Conservation (phyloP, 148 eudicot genomes). For the Camellia lanceoleosa region DNA sequence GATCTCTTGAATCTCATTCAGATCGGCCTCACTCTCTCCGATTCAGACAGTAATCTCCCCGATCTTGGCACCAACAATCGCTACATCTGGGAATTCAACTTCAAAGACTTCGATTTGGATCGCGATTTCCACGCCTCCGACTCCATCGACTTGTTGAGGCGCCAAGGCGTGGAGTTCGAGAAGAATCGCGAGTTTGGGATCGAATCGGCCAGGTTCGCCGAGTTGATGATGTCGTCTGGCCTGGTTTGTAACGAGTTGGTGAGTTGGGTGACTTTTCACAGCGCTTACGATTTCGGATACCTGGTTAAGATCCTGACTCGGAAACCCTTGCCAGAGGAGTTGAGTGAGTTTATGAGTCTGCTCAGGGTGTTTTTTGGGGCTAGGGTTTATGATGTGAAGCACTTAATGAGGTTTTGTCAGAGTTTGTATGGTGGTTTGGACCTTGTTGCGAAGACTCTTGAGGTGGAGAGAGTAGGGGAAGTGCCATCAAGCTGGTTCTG, state of each 20-base stretch:
- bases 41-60: slow-evolving; percentile 51
- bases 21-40: slow-evolving; percentile 55
- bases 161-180: slow-evolving; percentile 40
- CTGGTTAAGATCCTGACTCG: slow-evolving; percentile 50
- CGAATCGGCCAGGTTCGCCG: slow-evolving; percentile 38
- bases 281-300: slow-evolving; percentile 65
- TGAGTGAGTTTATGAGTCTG: slow-evolving; percentile 32
- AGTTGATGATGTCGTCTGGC: slow-evolving; percentile 64
- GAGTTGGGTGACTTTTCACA: slow-evolving; percentile 61
- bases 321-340: slow-evolving; percentile 30
- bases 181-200: slow-evolving; percentile 33
- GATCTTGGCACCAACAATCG: slow-evolving; percentile 27
- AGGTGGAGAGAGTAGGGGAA: slow-evolving; percentile 46
- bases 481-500: slow-evolving; percentile 75
- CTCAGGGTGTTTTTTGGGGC: slow-evolving; percentile 45
- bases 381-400: slow-evolving; percentile 61
- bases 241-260: slow-evolving; percentile 49
- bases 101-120: slow-evolving; percentile 42
- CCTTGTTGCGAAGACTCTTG: slow-evolving; percentile 37
- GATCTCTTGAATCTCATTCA: slow-evolving; percentile 57
- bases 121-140: slow-evolving; percentile 37
- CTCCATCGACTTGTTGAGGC: slow-evolving; percentile 43
- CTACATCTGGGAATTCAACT: slow-evolving; percentile 71
- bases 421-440: slow-evolving; percentile 67
- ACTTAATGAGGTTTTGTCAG: slow-evolving; percentile 45